Evolutionary conservation across 2,329 filamentous ascomycete genomes (phyloP), one percentile per base, ranked within the genome.

Genomic region (Calonectria montana): DNA sequence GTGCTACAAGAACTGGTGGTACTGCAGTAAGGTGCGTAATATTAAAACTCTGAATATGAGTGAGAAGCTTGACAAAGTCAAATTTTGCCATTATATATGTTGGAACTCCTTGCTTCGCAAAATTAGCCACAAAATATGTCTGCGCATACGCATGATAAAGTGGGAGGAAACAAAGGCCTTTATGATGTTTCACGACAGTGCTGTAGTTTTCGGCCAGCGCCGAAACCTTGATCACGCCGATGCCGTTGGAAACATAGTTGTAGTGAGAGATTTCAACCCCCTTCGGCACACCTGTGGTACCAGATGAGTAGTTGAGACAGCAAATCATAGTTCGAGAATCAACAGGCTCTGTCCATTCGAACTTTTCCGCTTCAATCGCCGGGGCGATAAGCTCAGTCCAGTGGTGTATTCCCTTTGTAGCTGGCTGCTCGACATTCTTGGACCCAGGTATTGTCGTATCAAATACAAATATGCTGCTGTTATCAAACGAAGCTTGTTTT

Each of bases 201-300:
- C 85, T 82, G 74, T 87, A 87, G 2, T 90, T 85, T 0, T 86
- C 82, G 2, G 71, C 37, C 0, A 78, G 37, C 1, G 62, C 25
- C 7, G 55, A 35, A n/a, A 59, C 39, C 9, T 39, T 37, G 25
- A 88, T 84, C n/a, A 90, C 88, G 66, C 93, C 91, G 8, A 84
- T 77, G 74, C 91, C 89, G 78, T 96, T 96, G 70, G 93, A 88
- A 41, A 95, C 89, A 77, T 94, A 94, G 74, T 94, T 93, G 64
- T 86, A 85, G 81, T 97, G 94, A 15, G 91, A 91, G 73, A 97
- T 93, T 83, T 94, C 91, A 10, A 97, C 94, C 9, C 94, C 94
- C 80, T 97, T 97, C 3, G 94, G 94, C 1, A 94, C 87, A 1
- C 94, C 94, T 0, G 94, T 97, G 9, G 93, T 95, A 5, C 94